Conservation (phyloP, 2,329 filamentous ascomycete species). For the Akanthomyces muscarius region DNA sequence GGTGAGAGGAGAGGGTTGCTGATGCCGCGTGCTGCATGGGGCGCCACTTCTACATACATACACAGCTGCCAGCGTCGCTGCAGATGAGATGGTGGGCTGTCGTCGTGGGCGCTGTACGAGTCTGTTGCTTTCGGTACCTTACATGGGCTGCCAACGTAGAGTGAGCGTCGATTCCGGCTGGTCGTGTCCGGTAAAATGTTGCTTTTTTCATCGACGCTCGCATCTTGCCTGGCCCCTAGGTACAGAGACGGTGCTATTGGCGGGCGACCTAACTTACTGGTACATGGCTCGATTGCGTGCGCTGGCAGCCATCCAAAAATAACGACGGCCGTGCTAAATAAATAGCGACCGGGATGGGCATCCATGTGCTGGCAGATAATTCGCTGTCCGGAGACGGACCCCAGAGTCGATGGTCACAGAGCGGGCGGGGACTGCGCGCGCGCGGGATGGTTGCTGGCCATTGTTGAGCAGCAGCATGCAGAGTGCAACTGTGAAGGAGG, state of each 20-base stretch:
- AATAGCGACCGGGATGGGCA: neutral
- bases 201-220: neutral
- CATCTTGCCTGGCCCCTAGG: neutral
- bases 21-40: constrained; percentile 1
- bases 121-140: neutral
- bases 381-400: neutral
- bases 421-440: neutral
- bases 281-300: neutral
- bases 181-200: neutral
- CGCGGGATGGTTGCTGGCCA: constrained; percentile 1
- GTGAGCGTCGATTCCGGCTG: neutral
- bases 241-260: neutral
- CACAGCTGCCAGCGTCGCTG: constrained; percentile 4
- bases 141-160: neutral
- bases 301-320: constrained; percentile 9
- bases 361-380: neutral
- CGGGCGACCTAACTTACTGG: neutral
- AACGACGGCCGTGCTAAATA: neutral
- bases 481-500: neutral
- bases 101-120: neutral
- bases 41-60: neutral
- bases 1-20: neutral
- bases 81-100: constrained; percentile 11
- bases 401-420: neutral
- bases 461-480: neutral